Evolutionary conservation across 257 asterid genomes (phyloP), one percentile per base, ranked within the genome.

Genomic region (Fraxinus cuspidata): DNA sequence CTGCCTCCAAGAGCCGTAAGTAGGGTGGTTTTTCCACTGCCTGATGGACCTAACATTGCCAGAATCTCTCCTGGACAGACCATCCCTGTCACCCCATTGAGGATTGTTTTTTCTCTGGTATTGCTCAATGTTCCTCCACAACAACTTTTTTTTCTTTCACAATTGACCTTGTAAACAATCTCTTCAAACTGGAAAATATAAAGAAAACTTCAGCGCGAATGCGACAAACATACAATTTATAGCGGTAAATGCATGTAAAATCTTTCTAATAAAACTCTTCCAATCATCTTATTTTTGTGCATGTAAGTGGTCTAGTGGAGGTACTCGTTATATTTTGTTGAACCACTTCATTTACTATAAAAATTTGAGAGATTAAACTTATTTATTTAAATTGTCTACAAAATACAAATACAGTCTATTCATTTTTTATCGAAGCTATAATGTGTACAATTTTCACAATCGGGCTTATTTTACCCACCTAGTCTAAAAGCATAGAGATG

Each of bases 1-100:
- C 98, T 97, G 71, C 99, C 99, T 0, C 99, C 99, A 1, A 96
- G 91, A 82, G 97, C 97, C 0, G 97, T 93, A 9, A 96, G 85
- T 73, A 96, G 98, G 79, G 97, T 96, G n/a, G 98, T 96, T 78
- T 96, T 96, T 3, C 99, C 99, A 74, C 99, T 96, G 53, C 97
- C 98, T 9, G 98, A 93, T 69, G 99, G 99, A 5, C 99, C 99
- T 1, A 96, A 88, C 99, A 96, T 93, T 9, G 98, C 97, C 28
- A 93, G 83, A 70, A 96, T 90, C 85, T 96, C 99, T 16, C 99
- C 97, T 0, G 97, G 99, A 51, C 86, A 88, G 2, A 93, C 97
- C 85, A 82, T 85, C 15, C 99, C 98, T 27, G 97, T 88, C 47
- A 93, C 84, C 35, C 98, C 98, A 47, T 93, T 96, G 21, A 96